Evolutionary conservation across 2,329 filamentous ascomycete genomes (phyloP), one percentile per base, ranked within the genome.

Genomic region (Raffaelea albimanens): DNA sequence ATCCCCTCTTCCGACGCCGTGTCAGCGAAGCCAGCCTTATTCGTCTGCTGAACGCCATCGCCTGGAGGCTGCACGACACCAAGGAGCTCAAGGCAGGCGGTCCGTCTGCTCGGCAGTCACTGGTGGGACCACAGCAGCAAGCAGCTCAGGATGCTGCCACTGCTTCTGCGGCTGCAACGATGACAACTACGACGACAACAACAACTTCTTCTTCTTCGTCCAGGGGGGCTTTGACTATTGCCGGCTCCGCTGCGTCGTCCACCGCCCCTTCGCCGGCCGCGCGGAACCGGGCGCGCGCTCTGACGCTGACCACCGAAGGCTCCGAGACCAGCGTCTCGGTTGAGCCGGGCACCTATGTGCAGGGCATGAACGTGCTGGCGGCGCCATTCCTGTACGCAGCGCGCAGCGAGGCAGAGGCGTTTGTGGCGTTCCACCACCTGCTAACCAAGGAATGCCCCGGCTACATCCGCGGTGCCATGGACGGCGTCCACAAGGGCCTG

Each of bases 331-430:
- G 75, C 49, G 59, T 64, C 19, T 71, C 69, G 3, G 67, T 70
- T 29, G 83, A 87, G 57, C 78, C 87, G 11, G 87, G 89, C 29
- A 90, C 87, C 38, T 98, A 98, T 58, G 91, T 98, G 2, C 93
- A 98, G 66, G 93, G 93, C 55, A 97, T 98, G 91, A 98, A 98
- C 62, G 93, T 98, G 38, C 78, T 98, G 16, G 91, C 90, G 10
- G 93, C 93, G 1, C 93, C 93, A 0, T 96, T 98, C 61, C 73
- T 98, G 41, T 98, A 98, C 63, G 89, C 88, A 5, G 90, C 93
- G 1, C 83, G 89, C 49, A 95, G 88, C 63, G 93, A 98, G 67
- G 85, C 90, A 7, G 90, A 98, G 67, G 93, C 93, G 2, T 98
- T 95, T 58, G 83, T 87, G 5, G 84, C 89, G 2, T 96, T 98